Evolutionary conservation across 2,329 filamentous ascomycete species (phyloP), one percentile per base, ranked within the genome.

Genomic region (Verticillium albo-atrum): DNA sequence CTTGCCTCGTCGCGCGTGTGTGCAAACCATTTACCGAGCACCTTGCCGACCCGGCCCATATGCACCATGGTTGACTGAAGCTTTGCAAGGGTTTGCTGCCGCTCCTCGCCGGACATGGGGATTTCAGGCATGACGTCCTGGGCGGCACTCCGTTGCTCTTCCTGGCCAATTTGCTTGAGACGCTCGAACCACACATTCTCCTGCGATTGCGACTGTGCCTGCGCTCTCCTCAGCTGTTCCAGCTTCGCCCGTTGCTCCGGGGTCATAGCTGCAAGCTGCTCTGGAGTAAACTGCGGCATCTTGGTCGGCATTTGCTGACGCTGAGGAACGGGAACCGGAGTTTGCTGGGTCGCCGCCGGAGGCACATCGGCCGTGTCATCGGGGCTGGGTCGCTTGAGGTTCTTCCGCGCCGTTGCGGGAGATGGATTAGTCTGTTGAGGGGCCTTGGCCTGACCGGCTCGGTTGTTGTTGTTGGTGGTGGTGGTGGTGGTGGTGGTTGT

Each of bases 321-420:
- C 20, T 70, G 54, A 25, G 51, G 58, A 15, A n/a, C 20, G 6
- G 50, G 27, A 27, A 35, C 47, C 25, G 30, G 23, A 4, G 53
- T 26, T 7, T 61, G 65, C 5, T 65, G 63, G 35, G 15, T 60
- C 1, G 61, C 50, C 32, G 67, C 58, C 51, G 68, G 70, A 2
- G 65, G 59, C 2, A 58, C 51, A 23, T 68, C 61, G 3, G 64
- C 62, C 10, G 62, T 64, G 54, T 83, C 81, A 26, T 84, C 82
- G 3, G 74, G 70, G 56, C 72, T 81, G 4, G 80, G 72, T 1
- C 82, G 79, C 71, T 85, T 85, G 51, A 82, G 72, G 54, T 72
- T 79, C 68, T 80, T 83, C 27, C 71, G 68, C 9, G 70, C 70
- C 5, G 74, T 62, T 2, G 74, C 74, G 9, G 77, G 71, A 4